These are phyloP conservation scores for Cyclotella distinguenda DNA, from an alignment of 108 stramenopile species.

Conservation along the genomic window DNA sequence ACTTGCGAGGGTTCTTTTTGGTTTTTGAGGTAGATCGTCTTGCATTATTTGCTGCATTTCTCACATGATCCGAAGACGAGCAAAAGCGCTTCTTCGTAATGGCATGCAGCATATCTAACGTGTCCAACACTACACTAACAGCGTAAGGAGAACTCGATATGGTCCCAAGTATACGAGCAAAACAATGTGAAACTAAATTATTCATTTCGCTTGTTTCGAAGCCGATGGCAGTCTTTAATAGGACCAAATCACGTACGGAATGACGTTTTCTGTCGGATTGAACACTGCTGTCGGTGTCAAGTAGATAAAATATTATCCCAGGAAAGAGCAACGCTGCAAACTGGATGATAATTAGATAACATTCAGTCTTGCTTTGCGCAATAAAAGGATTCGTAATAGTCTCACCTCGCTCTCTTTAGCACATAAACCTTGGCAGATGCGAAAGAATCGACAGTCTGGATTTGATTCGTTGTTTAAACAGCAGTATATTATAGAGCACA, in stretches of 20 bases:
- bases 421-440: slow-evolving; percentile 53
- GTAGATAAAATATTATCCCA: slow-evolving; percentile 54
- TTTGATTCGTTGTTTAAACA: slow-evolving; percentile 40
- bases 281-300: slow-evolving; percentile 32
- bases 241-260: slow-evolving; percentile 29
- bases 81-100: slow-evolving; percentile 57
- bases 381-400: too few relatives aligned
- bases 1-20: slow-evolving; percentile 27
- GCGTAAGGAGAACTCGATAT: slow-evolving; percentile 22
- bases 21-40: slow-evolving; percentile 7
- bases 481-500: slow-evolving; percentile 65
- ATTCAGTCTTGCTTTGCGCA: too few relatives aligned
- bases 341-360: too few relatives aligned
- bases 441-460: slow-evolving; percentile 47
- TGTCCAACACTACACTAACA: slow-evolving; percentile 49
- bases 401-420: too few relatives aligned
- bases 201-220: slow-evolving; percentile 37
- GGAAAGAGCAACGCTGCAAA: slow-evolving; percentile 66
- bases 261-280: background rate
- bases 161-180: slow-evolving; percentile 25
- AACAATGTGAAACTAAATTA: slow-evolving; percentile 39
- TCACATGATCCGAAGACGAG: slow-evolving; percentile 18
- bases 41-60: slow-evolving; percentile 6
- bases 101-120: slow-evolving; percentile 51
- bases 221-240: slow-evolving; percentile 47